Base-by-base conservation (phyloP, 768 basidiomycete species). In the Leccinum variicolor region DNA sequence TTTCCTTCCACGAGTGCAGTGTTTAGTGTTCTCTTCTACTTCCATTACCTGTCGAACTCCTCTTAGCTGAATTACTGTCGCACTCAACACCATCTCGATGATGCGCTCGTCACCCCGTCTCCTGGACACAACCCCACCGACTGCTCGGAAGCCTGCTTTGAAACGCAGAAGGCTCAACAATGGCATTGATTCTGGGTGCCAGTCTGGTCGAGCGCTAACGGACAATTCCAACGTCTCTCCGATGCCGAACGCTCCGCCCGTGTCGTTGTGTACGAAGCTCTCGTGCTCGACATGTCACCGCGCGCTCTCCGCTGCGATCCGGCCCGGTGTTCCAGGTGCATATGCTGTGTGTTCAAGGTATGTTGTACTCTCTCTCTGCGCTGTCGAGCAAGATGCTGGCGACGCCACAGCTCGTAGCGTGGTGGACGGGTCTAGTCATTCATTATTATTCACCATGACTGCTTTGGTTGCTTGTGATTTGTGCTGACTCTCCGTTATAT, bases 261-360 rank as follows among this genome's bases (percentile, higher is more conserved):
- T 50, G 49, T 55, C 55, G 6, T 13, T 39, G 23, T 60, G 13
- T 54, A 3, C 56, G 19, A 71, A 64, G 11, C 59, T 62, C 26
- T 65, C 67, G 43, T 71, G 70, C 49, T 73, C 69, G 29, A 63
- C 70, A 55, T 71, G 70, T 60, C 63, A 71, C 63, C 71, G 70
- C 14, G 52, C 61, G 13, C 61, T 71, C 33, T 65, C 69, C 3
- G 52, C 56, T 17, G 56, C 59, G 2, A 57, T 64, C 34, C 60
- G 67, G 33, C 52, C 62, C 28, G 61, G 65, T 46, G 50, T 60
- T 14, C 58, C 59, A 36, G 36, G 52, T 19, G 53, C 34, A 23
- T 50, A 45, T 15, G 17, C 36, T 36, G 7, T 52, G 5, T 71
- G 70, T 48, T 61, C 71, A 41, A 71, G 65, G 69, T 69, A 7